Conservation (phyloP, 2,329 filamentous ascomycete species). For the Verticillium nubilum region DNA sequence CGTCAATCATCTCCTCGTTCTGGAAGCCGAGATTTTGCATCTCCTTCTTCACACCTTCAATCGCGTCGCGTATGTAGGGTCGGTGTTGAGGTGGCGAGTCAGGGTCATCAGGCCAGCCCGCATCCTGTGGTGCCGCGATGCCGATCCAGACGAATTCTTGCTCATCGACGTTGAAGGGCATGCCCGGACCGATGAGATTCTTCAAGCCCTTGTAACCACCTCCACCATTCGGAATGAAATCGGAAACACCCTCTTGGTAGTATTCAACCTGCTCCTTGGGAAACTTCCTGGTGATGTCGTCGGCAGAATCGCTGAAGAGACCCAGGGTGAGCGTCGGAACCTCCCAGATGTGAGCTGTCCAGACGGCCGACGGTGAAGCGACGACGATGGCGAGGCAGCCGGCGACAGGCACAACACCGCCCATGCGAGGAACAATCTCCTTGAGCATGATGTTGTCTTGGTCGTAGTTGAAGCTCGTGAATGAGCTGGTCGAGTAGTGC, state of each 20-base stretch:
- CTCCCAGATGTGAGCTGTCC: constrained; percentile 12
- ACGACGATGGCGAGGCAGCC: constrained; percentile 10
- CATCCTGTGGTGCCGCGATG: constrained; percentile 3
- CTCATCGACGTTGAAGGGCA: constrained; percentile 3
- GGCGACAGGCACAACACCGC: constrained; percentile 9
- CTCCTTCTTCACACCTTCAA: background rate
- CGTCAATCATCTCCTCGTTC: background rate
- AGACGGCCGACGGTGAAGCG: constrained; percentile 7
- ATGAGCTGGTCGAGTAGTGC: background rate
- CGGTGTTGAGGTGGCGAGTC: background rate
- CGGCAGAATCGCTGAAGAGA: background rate
- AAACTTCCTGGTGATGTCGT: background rate
- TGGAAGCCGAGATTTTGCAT: constrained; percentile 1
- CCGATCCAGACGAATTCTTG: constrained; percentile 5
- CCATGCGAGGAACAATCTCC: constrained; percentile 1
- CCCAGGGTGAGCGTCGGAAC: constrained; percentile 3
- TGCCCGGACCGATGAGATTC: background rate
- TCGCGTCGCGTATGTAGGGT: background rate
- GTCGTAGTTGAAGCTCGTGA: background rate
- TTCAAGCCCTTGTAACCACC: background rate
- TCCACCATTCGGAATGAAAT: constrained; percentile 4
- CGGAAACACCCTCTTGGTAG: constrained; percentile 1
- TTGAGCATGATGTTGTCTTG: background rate
- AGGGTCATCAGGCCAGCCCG: background rate
- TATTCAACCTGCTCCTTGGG: constrained; percentile 2